Base-by-base conservation (phyloP, 2,329 filamentous ascomycete species). In the Colletotrichum simmondsii region DNA sequence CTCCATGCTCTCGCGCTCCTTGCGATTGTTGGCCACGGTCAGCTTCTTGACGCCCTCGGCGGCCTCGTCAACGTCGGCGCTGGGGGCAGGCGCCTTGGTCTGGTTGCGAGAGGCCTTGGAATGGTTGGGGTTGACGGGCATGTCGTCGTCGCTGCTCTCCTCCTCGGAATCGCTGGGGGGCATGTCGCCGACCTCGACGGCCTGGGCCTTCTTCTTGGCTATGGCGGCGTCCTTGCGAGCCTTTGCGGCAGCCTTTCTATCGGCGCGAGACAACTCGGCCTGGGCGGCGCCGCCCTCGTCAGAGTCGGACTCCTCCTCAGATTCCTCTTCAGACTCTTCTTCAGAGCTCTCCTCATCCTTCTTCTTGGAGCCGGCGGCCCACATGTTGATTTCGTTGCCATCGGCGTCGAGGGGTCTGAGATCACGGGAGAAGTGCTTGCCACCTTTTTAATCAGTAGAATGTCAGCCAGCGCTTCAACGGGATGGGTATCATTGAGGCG, bases 381-480 rank as follows among this genome's bases (percentile, higher is more conserved):
- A 98, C 90, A 98, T 96, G 87, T 93, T 92, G 75, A 96, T 88
- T 77, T 94, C 92, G 80, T 97, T 97, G 77, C 96, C 97, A 80
- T 98, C 94, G 77, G 92, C 92, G 80, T 98, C 95, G 79, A 97
- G 86, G 24, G 95, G 95, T 82, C 94, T 92, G 59, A 98, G 91
- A 82, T 98, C 92, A 76, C 95, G 93, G 77, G 95, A 98, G 86
- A 97, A 99, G 80, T 97, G 93, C 85, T 98, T 98, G 80, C 97
- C 97, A 75, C 95, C 95, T 65, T 30, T 42, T 28, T 32, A 28
- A 32, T 62, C 42, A n/a, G 19, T 19, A 56, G 46, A 64, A 6
- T 53, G 58, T 78, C 72, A 78, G 75, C 60, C 72, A 77, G 75
- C 59, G 16, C 35, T 19, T 63, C 61, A 26, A 60, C 12, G 26